A percentile compares a stretch with the other conserved stretches of the same genome.
Evolutionary conservation across 1,139 yeast species (phyloP).

Genomic region (Scheffersomyces quercinus): DNA sequence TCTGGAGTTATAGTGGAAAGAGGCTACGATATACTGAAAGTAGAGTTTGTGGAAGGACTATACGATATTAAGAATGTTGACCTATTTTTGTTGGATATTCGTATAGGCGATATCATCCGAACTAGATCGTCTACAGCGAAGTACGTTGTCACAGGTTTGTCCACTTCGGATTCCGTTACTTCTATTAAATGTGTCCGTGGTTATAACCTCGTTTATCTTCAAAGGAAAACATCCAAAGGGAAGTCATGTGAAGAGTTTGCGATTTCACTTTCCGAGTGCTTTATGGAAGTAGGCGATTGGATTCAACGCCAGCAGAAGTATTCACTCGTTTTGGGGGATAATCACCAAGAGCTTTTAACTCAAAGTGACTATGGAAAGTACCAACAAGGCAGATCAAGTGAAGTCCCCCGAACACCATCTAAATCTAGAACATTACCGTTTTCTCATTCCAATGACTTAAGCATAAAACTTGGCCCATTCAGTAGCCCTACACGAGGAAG

Average conservation of each 20-base stretch:
- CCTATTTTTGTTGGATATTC: constrained; percentile 32
- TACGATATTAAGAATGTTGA: constrained; percentile 30
- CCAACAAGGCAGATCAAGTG: neutral
- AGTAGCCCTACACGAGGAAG: constrained; percentile 10
- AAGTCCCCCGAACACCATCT: neutral
- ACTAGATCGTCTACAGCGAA: constrained; percentile 18
- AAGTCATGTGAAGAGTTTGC: constrained; percentile 13
- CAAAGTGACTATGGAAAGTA: neutral
- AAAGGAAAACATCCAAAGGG: constrained; percentile 18
- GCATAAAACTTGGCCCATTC: constrained; percentile 1
- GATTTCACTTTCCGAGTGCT: constrained; percentile 18
- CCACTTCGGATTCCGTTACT: constrained; percentile 9
- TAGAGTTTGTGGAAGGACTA: constrained; percentile 35
- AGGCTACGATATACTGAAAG: constrained; percentile 27
- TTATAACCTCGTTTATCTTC: constrained; percentile 46
- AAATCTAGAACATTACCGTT: neutral
- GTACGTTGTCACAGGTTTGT: constrained; percentile 49
- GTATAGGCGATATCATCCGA: constrained; percentile 36
- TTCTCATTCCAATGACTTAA: neutral
- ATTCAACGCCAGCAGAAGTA: constrained; percentile 36
- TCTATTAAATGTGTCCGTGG: constrained; percentile 58
- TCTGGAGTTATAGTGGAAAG: constrained; percentile 27
- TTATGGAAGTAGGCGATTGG: constrained; percentile 46
- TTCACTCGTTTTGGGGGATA: constrained; percentile 5
- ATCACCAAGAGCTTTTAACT: constrained; percentile 5